Percentiles rank a stretch among this genome's conserved stretches.
phyloP scores from a whole-genome alignment of 371 early-diverging fungal species.

The Rhizopus microsporus region DNA sequence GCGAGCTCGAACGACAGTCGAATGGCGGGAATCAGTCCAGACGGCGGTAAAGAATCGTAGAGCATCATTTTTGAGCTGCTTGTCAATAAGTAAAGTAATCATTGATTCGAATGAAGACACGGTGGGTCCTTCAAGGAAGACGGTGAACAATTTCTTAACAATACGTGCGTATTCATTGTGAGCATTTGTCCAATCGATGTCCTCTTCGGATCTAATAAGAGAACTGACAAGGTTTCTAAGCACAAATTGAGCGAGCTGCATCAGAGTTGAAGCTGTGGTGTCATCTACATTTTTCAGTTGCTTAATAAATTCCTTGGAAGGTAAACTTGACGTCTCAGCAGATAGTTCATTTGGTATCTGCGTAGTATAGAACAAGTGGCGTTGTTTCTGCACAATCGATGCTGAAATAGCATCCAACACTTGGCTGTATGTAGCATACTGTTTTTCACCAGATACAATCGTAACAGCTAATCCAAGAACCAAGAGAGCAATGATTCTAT shows the following conservation, averaged over 20 bases:
- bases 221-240: constrained; percentile 12
- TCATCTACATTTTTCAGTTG: constrained; percentile 25
- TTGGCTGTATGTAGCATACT: constrained; percentile 8
- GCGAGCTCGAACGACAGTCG: constrained; percentile 52
- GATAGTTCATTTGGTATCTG: constrained; percentile 4
- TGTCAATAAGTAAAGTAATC: constrained; percentile 55
- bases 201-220: constrained; percentile 8
- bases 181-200: constrained; percentile 14
- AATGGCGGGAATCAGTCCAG: constrained; percentile 52
- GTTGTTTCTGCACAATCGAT: constrained; percentile 4
- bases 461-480: constrained; percentile 29
- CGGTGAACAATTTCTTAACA: constrained; percentile 43
- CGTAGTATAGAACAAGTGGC: constrained; percentile 15
- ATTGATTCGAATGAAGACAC: constrained; percentile 54
- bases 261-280: constrained; percentile 12
- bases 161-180: constrained; percentile 12
- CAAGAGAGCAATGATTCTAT: constrained; percentile 35
- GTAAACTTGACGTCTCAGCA: constrained; percentile 8
- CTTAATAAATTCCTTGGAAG: constrained; percentile 21
- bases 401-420: constrained; percentile 13
- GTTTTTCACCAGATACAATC: constrained; percentile 12
- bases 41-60: constrained; percentile 66
- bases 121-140: constrained; percentile 43
- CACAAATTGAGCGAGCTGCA: constrained; percentile 26
- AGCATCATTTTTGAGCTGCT: constrained; percentile 56